Percentiles rank a stretch among this genome's conserved stretches.
Conservation (phyloP, 352 stramenopile species). For the Pythium brachiatum region DNA sequence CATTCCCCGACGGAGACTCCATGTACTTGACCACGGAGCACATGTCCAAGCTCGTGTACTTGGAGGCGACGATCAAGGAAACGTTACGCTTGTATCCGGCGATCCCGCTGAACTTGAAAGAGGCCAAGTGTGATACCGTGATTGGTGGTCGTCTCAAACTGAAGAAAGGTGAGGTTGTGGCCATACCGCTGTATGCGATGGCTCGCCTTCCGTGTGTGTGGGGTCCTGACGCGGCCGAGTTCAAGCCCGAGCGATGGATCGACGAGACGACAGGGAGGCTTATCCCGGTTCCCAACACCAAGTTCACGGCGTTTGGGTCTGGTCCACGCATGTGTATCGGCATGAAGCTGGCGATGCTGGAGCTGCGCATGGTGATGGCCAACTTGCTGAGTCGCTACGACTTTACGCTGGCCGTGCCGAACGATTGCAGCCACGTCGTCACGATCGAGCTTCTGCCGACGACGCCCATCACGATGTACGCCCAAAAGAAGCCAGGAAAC, state of each 20-base stretch:
- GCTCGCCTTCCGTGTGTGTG: slow-evolving; percentile 30
- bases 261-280: slow-evolving; percentile 10
- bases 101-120: neutral
- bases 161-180: slow-evolving; percentile 18
- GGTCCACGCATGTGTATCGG: slow-evolving; percentile 43
- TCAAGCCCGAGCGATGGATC: slow-evolving; percentile 57
- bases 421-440: slow-evolving; percentile 6
- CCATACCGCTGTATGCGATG: slow-evolving; percentile 31
- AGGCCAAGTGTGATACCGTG: neutral
- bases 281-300: slow-evolving; percentile 3
- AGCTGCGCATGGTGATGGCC: slow-evolving; percentile 20
- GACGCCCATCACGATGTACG: neutral
- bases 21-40: slow-evolving; percentile 38
- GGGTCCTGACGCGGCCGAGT: slow-evolving; percentile 46
- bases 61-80: slow-evolving; percentile 54
- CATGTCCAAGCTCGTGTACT: slow-evolving; percentile 46
- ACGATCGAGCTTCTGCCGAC: neutral
- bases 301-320: slow-evolving; percentile 38
- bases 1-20: neutral
- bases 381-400: slow-evolving; percentile 10
- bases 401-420: neutral
- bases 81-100: slow-evolving; percentile 59
- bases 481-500: neutral
- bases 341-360: slow-evolving; percentile 41
- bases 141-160: slow-evolving; percentile 15